Percentiles rank a stretch among this genome's conserved stretches.
These are phyloP conservation scores for Penstemon eatonii DNA, from an alignment of 257 asterid genomes.

Conservation along the genomic window DNA sequence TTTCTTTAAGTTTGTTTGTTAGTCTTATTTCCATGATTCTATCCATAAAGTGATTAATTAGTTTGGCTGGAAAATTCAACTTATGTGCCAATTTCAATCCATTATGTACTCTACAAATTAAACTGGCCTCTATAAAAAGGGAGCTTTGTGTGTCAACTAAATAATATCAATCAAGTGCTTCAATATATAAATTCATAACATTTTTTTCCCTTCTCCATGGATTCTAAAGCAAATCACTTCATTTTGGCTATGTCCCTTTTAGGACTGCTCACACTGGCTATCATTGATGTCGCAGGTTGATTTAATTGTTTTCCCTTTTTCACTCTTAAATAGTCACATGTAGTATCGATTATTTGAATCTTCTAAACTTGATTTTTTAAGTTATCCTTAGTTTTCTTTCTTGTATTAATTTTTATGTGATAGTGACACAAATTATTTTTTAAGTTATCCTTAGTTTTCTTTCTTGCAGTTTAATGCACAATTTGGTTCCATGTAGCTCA, in stretches of 20 bases:
- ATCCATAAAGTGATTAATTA: neutral
- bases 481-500: no score
- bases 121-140: neutral
- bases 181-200: neutral
- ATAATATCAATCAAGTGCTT: neutral
- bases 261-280: neutral
- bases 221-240: neutral
- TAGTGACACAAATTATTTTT: no score
- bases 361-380: no score
- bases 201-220: neutral
- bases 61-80: neutral
- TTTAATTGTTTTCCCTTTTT: neutral
- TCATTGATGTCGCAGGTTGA: constrained; percentile 11
- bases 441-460: no score
- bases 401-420: no score
- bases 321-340: no score
- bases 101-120: neutral
- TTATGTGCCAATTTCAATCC: neutral
- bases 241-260: neutral
- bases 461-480: no score
- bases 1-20: neutral
- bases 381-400: no score
- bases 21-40: neutral
- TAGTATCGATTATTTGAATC: no score
- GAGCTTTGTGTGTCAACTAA: neutral